Conservation (phyloP, 1,284 basidiomycete genomes). For the Sanghuangporus sanghuang region DNA sequence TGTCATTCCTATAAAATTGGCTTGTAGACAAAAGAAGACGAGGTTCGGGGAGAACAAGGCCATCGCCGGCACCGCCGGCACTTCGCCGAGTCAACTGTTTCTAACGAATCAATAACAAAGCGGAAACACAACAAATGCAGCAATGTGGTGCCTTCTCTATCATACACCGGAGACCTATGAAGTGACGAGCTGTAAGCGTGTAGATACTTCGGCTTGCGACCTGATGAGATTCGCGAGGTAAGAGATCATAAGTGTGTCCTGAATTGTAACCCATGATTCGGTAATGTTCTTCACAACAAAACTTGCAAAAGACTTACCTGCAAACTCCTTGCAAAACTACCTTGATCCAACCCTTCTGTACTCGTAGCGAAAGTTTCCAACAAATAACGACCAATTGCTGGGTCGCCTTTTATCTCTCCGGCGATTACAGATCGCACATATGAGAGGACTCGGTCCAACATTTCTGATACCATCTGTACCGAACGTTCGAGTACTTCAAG, state of each 20-base stretch:
- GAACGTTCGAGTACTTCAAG: slow-evolving; percentile 70
- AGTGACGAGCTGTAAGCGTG: slow-evolving; percentile 77
- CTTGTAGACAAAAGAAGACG: not conserved
- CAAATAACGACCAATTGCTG: slow-evolving; percentile 86
- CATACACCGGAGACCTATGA: not conserved
- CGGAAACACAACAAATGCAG: not conserved
- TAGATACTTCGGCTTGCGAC: slow-evolving; percentile 91
- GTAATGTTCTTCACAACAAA: not conserved
- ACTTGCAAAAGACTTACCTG: slow-evolving; percentile 42
- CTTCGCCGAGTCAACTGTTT: not conserved
- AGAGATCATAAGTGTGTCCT: slow-evolving; percentile 93
- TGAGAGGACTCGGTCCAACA: slow-evolving; percentile 81
- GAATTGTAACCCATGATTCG: slow-evolving; percentile 18
- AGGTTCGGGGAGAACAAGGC: too few species aligned
- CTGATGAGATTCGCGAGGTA: slow-evolving; percentile 94
- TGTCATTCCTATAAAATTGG: not conserved
- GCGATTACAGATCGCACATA: slow-evolving; percentile 85
- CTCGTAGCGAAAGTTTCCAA: slow-evolving; percentile 83
- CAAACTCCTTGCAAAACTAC: slow-evolving; percentile 70
- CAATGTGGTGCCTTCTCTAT: not conserved
- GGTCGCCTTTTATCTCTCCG: slow-evolving; percentile 79
- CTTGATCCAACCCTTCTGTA: slow-evolving; percentile 62
- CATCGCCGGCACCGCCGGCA: not conserved
- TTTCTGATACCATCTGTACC: slow-evolving; percentile 63
- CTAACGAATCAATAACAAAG: not conserved